These are phyloP conservation scores for Agrostemma githago DNA, from an alignment of 148 eudicot genomes.

Conservation along the genomic window DNA sequence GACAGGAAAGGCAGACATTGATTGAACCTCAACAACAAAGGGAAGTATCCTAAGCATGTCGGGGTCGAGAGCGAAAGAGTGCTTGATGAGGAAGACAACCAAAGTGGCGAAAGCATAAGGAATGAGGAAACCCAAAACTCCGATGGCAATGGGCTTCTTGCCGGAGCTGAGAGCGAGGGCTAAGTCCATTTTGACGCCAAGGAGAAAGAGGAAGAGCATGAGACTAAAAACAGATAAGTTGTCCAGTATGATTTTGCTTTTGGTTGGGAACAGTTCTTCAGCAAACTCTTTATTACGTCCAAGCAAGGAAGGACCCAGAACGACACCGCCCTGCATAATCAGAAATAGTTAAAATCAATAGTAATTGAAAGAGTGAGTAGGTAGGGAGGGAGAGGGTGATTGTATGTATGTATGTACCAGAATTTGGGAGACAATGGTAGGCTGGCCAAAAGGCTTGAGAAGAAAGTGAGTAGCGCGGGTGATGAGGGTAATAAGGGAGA, in stretches of 20 bases:
- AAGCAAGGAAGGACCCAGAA: conserved; percentile 43
- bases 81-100: conserved; percentile 28
- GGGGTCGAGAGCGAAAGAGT: conserved; percentile 21
- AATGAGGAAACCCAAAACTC: conserved; percentile 30
- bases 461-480: conserved; percentile 28
- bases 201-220: conserved; percentile 35
- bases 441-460: conserved; percentile 37
- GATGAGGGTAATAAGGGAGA: conserved; percentile 32
- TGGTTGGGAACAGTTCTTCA: conserved; percentile 29
- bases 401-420: too few relatives aligned
- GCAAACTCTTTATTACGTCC: conserved; percentile 30
- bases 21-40: conserved; percentile 28
- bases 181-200: conserved; percentile 44
- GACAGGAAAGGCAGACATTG: conserved; percentile 44
- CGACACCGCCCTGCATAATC: conserved; percentile 47
- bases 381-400: too few relatives aligned
- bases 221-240: conserved; percentile 40
- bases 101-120: conserved; percentile 31
- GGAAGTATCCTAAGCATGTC: conserved; percentile 25
- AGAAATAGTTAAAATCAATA: too few relatives aligned
- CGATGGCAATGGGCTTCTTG: conserved; percentile 43
- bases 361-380: too few relatives aligned
- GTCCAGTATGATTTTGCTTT: conserved; percentile 30
- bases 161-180: conserved; percentile 35
- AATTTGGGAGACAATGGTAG: conserved; percentile 37